phyloP scores from a whole-genome alignment of 495 filamentous ascomycete genomes.

The Podospora pseudopauciseta region DNA sequence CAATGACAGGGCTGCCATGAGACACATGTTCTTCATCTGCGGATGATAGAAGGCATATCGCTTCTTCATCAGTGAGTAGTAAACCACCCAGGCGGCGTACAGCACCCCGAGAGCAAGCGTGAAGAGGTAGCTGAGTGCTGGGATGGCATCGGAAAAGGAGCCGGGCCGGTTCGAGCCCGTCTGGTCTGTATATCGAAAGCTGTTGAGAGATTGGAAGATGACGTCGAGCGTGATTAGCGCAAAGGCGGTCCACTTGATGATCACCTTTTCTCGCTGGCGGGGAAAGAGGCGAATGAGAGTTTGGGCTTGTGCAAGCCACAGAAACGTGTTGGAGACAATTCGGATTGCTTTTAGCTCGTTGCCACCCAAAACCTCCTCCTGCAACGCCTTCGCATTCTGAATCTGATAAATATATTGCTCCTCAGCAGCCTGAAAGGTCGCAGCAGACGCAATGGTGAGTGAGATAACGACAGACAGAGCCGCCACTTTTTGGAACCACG shows the following conservation, averaged over 20 bases:
- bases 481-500: slow-evolving; percentile 94
- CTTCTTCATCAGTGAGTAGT: slow-evolving; percentile 89
- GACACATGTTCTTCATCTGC: slow-evolving; percentile 84
- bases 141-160: slow-evolving; percentile 81
- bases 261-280: slow-evolving; percentile 91
- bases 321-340: slow-evolving; percentile 87
- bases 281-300: slow-evolving; percentile 94
- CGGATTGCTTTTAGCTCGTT: slow-evolving; percentile 82
- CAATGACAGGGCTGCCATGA: slow-evolving; percentile 78
- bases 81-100: slow-evolving; percentile 94
- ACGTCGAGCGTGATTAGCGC: slow-evolving; percentile 86
- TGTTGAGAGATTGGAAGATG: slow-evolving; percentile 82
- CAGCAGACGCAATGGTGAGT: slow-evolving; percentile 84
- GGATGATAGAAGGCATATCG: slow-evolving; percentile 90
- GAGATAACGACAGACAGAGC: slow-evolving; percentile 87
- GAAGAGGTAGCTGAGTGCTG: slow-evolving; percentile 91
- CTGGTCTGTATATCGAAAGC: slow-evolving; percentile 60
- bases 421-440: slow-evolving; percentile 81
- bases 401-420: slow-evolving; percentile 69
- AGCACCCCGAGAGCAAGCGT: slow-evolving; percentile 82
- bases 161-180: slow-evolving; percentile 57
- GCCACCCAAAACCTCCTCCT: slow-evolving; percentile 71
- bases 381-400: slow-evolving; percentile 67
- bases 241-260: slow-evolving; percentile 98
- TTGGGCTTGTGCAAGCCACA: slow-evolving; percentile 97